A percentile compares a stretch with the other conserved stretches of the same genome.
Conservation (phyloP, 2,329 filamentous ascomycete genomes). For the Mollisiaceae sp. region DNA sequence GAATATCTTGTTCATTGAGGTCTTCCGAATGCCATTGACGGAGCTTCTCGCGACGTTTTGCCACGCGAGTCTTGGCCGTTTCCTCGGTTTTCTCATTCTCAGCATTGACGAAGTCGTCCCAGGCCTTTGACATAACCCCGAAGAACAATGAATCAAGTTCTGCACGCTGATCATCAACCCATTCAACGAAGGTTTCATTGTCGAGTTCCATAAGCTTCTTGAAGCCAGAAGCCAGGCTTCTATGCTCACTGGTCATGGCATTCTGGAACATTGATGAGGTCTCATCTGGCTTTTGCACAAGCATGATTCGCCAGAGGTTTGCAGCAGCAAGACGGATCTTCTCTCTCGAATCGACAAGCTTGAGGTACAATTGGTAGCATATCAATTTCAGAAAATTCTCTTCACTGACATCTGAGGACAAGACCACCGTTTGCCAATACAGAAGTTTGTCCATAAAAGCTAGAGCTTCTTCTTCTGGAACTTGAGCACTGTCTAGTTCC, state of each 20-base stretch:
- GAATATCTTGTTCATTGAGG: constrained; percentile 69
- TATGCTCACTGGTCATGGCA: constrained; percentile 72
- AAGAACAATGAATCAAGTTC: constrained; percentile 85
- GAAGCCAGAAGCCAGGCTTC: constrained; percentile 75
- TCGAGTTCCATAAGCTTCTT: constrained; percentile 86
- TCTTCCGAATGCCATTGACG: constrained; percentile 79
- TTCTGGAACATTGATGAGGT: constrained; percentile 75
- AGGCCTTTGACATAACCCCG: constrained; percentile 77
- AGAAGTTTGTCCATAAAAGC: constrained; percentile 82
- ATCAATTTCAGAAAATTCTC: constrained; percentile 84
- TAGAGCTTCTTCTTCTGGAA: constrained; percentile 65
- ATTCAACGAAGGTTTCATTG: constrained; percentile 83
- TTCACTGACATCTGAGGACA: constrained; percentile 78
- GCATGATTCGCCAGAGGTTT: constrained; percentile 86
- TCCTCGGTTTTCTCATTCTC: constrained; percentile 85
- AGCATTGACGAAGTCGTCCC: constrained; percentile 83
- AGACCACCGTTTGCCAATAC: constrained; percentile 94
- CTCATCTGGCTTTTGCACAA: constrained; percentile 91
- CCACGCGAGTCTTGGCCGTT: constrained; percentile 70
- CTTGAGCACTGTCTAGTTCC: constrained; percentile 73
- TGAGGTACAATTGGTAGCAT: constrained; percentile 92
- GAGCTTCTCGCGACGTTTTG: constrained; percentile 81
- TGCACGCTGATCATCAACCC: constrained; percentile 82
- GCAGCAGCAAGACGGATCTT: constrained; percentile 77
- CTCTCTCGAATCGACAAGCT: constrained; percentile 73